Evolutionary conservation across 1,284 basidiomycete genomes (phyloP), one percentile per base, ranked within the genome.

Genomic region (Grifola frondosa): DNA sequence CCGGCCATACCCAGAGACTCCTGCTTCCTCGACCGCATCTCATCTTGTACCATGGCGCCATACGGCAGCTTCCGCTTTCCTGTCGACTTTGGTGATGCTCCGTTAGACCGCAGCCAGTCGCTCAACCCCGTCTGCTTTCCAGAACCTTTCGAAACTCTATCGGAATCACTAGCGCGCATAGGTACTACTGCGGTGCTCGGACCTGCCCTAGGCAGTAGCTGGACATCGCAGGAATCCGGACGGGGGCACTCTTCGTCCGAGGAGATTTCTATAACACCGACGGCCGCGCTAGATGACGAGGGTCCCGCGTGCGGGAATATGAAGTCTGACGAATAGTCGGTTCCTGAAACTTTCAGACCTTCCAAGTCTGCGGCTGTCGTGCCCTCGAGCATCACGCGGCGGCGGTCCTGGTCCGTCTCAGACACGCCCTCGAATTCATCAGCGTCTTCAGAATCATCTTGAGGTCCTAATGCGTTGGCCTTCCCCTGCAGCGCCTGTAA

Each of bases 371-470:
- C 59, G 24, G 64, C 60, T 35, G 66, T 58, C 53, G 70, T 67
- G 5, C 74, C 66, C 13, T 69, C 66, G 12, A 74, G 59, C 49
- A 84, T 65, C 4, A 70, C 57, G 44, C 70, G 61, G 38, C 75
- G 71, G 30, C 81, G 69, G 36, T 83, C 78, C 22, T 65, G 63
- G 53, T 85, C 79, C 2, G 80, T 82, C 59, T 85, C 82, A 13
- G 56, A 50, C 5, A 73, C 54, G 3, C 29, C 47, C 28, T 71
- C 69, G 10, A 64, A 60, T n/a, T n/a, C n/a, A 25, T 70, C 69
- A 6, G 67, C 67, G 13, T 65, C 67, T 16, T 54, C 49, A 25
- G 54, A 59, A 10, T 59, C 58, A 45, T 7, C 15, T 16, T 40
- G 34, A 21, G 39, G 35, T 49, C 57, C 32, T 59, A 59, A 37